Conservation (phyloP, 331 rosid species). For the Malus hybrid region DNA sequence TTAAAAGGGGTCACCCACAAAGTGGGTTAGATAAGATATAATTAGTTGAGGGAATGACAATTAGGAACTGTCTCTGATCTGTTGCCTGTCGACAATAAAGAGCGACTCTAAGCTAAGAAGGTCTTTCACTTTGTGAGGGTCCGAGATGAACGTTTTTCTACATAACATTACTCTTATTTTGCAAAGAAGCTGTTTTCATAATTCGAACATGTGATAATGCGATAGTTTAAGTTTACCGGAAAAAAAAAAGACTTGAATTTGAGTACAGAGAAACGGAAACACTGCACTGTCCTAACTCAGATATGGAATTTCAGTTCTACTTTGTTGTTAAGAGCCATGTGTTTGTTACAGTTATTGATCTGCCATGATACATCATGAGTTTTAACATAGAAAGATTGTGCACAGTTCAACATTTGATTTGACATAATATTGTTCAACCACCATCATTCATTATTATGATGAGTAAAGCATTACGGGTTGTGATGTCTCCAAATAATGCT, state of each 20-base stretch:
- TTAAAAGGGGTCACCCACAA: conserved; percentile 5
- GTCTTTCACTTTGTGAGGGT: accelerated
- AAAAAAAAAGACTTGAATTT: no score
- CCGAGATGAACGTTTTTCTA: accelerated
- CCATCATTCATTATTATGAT: neutral
- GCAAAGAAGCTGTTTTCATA: accelerated
- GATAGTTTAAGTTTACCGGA: no score
- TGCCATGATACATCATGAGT: neutral
- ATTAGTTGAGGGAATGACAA: neutral
- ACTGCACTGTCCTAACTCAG: no score
- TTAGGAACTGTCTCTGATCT: neutral
- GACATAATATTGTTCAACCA: conserved; percentile 6
- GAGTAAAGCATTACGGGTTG: neutral
- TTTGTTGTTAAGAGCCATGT: no score
- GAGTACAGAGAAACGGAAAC: no score
- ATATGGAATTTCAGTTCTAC: no score
- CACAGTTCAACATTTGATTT: neutral
- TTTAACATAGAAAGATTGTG: neutral
- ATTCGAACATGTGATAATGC: accelerated
- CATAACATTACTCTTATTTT: accelerated
- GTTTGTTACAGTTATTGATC: neutral
- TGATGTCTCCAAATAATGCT: neutral
- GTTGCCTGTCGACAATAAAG: no score
- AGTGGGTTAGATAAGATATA: neutral
- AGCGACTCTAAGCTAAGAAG: no score